Percentiles rank a stretch among this genome's conserved stretches.
Conservation (phyloP, 2,329 filamentous ascomycete genomes). For the Cryphonectria carpinicola region DNA sequence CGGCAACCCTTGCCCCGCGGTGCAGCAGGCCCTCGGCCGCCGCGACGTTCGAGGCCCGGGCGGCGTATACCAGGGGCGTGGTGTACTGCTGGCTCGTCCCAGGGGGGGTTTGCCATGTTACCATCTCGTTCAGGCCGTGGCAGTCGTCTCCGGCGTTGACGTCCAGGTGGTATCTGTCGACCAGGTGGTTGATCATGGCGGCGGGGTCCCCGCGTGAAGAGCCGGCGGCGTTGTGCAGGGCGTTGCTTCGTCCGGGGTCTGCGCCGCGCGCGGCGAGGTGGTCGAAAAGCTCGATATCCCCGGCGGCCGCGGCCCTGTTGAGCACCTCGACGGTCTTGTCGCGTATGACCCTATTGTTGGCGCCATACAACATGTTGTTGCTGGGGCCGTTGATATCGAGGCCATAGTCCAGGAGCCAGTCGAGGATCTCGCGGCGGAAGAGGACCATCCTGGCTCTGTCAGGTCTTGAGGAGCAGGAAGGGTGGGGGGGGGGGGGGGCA, state of each 20-base stretch:
- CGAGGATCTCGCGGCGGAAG: neutral
- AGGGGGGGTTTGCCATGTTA: neutral
- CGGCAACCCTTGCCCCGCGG: neutral
- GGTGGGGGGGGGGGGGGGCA: too few species aligned
- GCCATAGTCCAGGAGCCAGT: constrained; percentile 1
- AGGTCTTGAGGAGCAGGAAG: too few species aligned
- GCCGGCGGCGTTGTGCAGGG: neutral
- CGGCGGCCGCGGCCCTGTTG: neutral
- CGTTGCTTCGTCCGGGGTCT: neutral
- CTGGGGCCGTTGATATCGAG: neutral
- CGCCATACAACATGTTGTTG: neutral
- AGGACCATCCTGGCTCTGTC: too few species aligned
- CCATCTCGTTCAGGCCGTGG: neutral
- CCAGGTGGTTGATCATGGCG: neutral
- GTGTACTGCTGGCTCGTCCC: neutral
- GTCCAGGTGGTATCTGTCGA: neutral
- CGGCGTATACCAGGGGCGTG: neutral
- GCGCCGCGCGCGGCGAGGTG: neutral
- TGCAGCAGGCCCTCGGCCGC: neutral
- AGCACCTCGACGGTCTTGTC: neutral
- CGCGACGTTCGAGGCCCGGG: neutral
- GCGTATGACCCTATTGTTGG: too few species aligned
- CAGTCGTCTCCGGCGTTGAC: neutral
- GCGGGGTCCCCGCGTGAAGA: neutral
- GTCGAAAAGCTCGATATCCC: neutral